Evolutionary conservation across 2,329 filamentous ascomycete species (phyloP).

Genomic region (Ophiostoma australiae): DNA sequence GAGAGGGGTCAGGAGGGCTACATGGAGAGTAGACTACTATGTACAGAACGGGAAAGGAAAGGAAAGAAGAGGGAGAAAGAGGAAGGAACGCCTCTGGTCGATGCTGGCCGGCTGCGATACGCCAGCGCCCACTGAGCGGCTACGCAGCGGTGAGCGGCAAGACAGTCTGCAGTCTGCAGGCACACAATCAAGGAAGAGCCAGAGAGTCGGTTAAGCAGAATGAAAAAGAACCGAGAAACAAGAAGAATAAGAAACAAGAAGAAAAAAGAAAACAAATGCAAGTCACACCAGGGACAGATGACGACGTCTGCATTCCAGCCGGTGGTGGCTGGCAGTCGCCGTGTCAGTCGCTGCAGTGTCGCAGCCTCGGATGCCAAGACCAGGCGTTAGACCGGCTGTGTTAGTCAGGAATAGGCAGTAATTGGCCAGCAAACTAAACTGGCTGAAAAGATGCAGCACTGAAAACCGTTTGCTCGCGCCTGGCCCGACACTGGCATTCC

Average conservation of each 20-base stretch:
- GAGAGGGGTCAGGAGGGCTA: neutral
- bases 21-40: too few species aligned
- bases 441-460: too few species aligned
- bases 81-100: neutral
- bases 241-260: neutral
- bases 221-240: neutral
- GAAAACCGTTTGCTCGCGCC: neutral
- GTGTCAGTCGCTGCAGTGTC: neutral
- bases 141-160: neutral
- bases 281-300: neutral
- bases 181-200: neutral
- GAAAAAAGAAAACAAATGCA: neutral
- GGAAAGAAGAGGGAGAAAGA: neutral
- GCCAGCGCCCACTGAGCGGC: neutral
- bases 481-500: neutral
- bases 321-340: neutral
- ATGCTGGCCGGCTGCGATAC: neutral
- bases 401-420: too few species aligned
- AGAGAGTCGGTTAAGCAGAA: neutral
- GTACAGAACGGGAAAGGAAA: neutral
- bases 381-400: neutral
- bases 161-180: neutral
- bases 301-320: constrained; percentile 1
- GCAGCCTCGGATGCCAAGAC: constrained; percentile 1
- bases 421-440: too few species aligned